Conservation (phyloP, 306 rosid species). For the Ziziphus jujuba region DNA sequence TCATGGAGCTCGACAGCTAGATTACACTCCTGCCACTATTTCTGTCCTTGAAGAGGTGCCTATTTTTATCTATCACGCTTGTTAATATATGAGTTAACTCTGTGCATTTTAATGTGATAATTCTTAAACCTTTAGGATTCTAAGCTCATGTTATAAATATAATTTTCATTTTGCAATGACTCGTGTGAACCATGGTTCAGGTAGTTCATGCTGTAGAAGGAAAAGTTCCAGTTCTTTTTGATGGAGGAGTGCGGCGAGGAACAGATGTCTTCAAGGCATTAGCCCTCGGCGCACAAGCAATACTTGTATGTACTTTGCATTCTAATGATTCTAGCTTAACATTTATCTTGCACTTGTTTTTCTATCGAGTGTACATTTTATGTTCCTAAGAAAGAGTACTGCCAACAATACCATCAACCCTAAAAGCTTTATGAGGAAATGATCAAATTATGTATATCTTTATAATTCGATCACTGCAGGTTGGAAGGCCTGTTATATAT, state of each 20-base stretch:
- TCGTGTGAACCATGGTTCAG: slow-evolving; percentile 19
- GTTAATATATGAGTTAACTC: not conserved
- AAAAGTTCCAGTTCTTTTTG: slow-evolving; percentile 51
- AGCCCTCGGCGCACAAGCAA: slow-evolving; percentile 71
- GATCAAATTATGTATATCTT: too few relatives aligned
- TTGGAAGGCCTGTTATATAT: slow-evolving; percentile 51
- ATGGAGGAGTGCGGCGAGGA: slow-evolving; percentile 67
- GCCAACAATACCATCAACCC: too few relatives aligned
- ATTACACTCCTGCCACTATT: slow-evolving; percentile 37
- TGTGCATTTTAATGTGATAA: not conserved
- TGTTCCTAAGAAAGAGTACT: too few relatives aligned
- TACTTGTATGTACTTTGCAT: slow-evolving; percentile 45
- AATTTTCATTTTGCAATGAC: not conserved
- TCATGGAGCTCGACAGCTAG: slow-evolving; percentile 48
- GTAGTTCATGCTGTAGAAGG: slow-evolving; percentile 54
- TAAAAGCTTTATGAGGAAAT: too few relatives aligned
- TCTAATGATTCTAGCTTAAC: not conserved
- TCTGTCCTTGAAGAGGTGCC: slow-evolving; percentile 45
- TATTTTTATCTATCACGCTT: not conserved
- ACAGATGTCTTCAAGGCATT: slow-evolving; percentile 67
- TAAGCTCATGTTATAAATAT: not conserved
- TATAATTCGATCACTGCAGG: slow-evolving; percentile 24
- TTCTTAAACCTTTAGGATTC: not conserved
- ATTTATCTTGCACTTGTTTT: not conserved
- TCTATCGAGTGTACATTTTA: not conserved